Base-by-base conservation (phyloP, 768 basidiomycete species). In the Ephemerocybe angulata region DNA sequence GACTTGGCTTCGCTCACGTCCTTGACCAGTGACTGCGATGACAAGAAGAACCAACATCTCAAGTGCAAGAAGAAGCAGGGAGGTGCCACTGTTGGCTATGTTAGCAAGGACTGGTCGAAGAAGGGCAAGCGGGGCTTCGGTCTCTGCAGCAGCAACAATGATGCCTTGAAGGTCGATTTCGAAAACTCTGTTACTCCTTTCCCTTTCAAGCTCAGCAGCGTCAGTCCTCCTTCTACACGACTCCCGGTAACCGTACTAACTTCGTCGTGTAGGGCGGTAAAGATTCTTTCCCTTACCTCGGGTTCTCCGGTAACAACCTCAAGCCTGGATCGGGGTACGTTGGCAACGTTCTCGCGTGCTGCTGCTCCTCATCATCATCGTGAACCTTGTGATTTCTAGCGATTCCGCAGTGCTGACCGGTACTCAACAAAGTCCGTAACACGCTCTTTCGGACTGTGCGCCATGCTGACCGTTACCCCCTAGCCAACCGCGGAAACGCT, bases 261-360 rank as follows among this genome's bases (percentile, higher is more conserved):
- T 22, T 42, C 13, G 12, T 2, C 4, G 7, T 40, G 50, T 11
- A 51, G 55, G 42, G 33, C 24, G 25, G 38, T 6, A 19, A 22
- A 8, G 54, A 40, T 21, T 8, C 10, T 35, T 44, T 41, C 55
- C 55, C 55, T 22, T 51, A 15, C 41, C 49, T 56, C n/a, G 55
- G 55, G 5, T 56, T 50, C 40, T n/a, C 41, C 27, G 55, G 55
- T 21, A 56, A 56, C 55, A 56, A 50, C 41, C 48, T 56, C n/a
- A 37, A 35, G 12, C 22, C 55, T 35, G 50, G 48, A n/a, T 50
- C 31, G 5, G 48, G 29, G 30, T 33, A 30, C 10, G 41, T 22
- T n/a, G 8, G 27, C 25, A 27, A 7, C 28, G n/a, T 31, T 22
- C 35, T 33, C 30, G 8, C 3, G 42, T 25, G n/a, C 8, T 51